These are phyloP conservation scores for Hibiscus tridactylites DNA, from an alignment of 345 rosid genomes.

Conservation along the genomic window DNA sequence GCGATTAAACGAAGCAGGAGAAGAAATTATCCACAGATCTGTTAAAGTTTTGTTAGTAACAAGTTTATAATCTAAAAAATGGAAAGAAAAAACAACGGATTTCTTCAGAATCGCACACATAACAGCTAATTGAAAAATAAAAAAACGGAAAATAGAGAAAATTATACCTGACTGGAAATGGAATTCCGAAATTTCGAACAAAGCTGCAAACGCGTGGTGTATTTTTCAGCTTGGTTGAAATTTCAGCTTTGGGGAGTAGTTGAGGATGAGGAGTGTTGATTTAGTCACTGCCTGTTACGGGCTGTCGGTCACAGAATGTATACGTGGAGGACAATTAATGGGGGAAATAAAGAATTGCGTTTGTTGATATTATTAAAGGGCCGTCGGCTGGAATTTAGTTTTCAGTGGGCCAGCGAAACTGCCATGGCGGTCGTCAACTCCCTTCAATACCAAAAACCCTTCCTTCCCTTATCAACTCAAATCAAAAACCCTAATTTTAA, in stretches of 20 bases:
- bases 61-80: background rate
- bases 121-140: background rate
- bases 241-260: background rate
- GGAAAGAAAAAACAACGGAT: too few relatives aligned
- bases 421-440: conserved; percentile 45
- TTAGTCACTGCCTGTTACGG: conserved; percentile 20
- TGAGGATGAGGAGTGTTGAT: conserved; percentile 4
- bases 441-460: conserved; percentile 18
- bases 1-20: background rate
- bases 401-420: background rate
- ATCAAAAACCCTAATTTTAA: too few relatives aligned
- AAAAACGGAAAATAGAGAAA: background rate
- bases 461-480: background rate
- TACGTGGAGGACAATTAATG: conserved; percentile 25
- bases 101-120: background rate
- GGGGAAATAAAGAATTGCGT: background rate
- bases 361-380: background rate
- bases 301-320: conserved; percentile 12
- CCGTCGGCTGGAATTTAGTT: background rate
- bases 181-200: conserved; percentile 19
- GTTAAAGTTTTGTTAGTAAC: background rate
- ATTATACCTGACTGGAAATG: conserved; percentile 18
- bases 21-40: background rate
- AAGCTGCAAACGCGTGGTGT: conserved; percentile 9
- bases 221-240: conserved; percentile 11